Conservation (phyloP, 179 eudicot species). For the Beta macrorhiza region DNA sequence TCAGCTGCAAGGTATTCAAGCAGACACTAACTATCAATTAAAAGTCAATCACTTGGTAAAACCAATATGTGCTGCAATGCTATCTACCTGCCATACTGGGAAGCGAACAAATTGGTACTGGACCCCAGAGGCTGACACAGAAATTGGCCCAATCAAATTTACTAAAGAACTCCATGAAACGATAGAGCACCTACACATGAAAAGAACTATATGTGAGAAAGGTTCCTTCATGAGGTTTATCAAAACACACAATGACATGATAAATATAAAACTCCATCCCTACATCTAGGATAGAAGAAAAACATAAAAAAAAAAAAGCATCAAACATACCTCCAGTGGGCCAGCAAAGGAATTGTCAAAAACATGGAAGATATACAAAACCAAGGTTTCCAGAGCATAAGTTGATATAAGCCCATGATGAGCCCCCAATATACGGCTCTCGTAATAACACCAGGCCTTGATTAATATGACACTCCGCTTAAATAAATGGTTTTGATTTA, state of each 20-base stretch:
- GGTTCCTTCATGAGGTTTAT: background rate
- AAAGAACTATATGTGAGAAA: background rate
- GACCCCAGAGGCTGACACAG: slow-evolving; percentile 97
- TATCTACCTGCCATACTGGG: slow-evolving; percentile 68
- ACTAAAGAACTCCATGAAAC: slow-evolving; percentile 92
- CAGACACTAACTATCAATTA: slow-evolving; percentile 17
- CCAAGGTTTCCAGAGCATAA: slow-evolving; percentile 94
- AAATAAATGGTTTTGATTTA: slow-evolving; percentile 81
- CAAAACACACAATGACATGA: slow-evolving; percentile 6
- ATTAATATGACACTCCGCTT: slow-evolving; percentile 94
- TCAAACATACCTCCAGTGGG: slow-evolving; percentile 77
- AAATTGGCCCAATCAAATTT: slow-evolving; percentile 95
- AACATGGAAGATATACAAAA: slow-evolving; percentile 94
- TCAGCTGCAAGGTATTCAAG: slow-evolving; percentile 39
- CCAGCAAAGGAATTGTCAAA: slow-evolving; percentile 85
- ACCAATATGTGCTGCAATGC: background rate
- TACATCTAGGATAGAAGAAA: background rate
- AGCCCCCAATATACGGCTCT: slow-evolving; percentile 97
- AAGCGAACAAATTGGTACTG: slow-evolving; percentile 76
- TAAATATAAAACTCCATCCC: background rate
- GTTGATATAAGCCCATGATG: slow-evolving; percentile 98
- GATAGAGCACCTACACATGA: slow-evolving; percentile 75
- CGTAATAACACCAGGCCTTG: slow-evolving; percentile 99
- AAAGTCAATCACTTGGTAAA: slow-evolving; percentile 4
- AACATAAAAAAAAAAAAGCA: background rate